Evolutionary conservation across 257 asterid species (phyloP).

Genomic region (Jasminum sambac): DNA sequence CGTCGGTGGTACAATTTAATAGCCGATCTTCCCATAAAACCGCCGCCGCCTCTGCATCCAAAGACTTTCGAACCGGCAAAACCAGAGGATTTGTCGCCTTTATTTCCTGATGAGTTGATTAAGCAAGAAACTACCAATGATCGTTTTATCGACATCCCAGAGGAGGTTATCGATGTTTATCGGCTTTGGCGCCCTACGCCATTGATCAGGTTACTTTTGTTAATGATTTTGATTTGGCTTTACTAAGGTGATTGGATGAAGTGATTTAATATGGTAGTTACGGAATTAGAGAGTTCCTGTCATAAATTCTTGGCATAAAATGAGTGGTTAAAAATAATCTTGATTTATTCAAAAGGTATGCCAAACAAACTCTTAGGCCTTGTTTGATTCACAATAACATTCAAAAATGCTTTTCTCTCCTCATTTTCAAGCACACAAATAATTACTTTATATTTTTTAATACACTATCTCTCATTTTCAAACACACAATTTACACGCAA

Average conservation of each 20-base stretch:
- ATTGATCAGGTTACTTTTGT: constrained; percentile 62
- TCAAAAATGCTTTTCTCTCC: too few species aligned
- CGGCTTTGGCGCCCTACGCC: constrained; percentile 97
- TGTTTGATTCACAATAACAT: too few species aligned
- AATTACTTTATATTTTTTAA: too few species aligned
- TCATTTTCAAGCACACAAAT: too few species aligned
- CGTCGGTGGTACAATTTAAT: constrained; percentile 75
- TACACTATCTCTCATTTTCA: too few species aligned
- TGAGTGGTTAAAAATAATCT: too few species aligned
- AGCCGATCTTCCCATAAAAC: constrained; percentile 78
- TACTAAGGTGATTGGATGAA: not conserved
- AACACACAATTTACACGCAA: too few species aligned
- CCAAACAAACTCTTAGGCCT: too few species aligned
- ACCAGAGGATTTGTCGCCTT: constrained; percentile 74
- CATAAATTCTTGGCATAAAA: too few species aligned
- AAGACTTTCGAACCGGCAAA: constrained; percentile 66
- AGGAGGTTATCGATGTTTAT: constrained; percentile 79
- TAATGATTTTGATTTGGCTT: not conserved
- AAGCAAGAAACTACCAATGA: constrained; percentile 63
- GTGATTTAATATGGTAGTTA: not conserved
- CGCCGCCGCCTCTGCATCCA: constrained; percentile 82
- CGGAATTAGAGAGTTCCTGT: too few species aligned
- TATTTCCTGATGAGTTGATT: constrained; percentile 80
- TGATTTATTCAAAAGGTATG: too few species aligned
- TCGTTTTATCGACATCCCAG: constrained; percentile 74